Base-by-base conservation (phyloP, 352 stramenopile species). In the Peronospora belbahrii region DNA sequence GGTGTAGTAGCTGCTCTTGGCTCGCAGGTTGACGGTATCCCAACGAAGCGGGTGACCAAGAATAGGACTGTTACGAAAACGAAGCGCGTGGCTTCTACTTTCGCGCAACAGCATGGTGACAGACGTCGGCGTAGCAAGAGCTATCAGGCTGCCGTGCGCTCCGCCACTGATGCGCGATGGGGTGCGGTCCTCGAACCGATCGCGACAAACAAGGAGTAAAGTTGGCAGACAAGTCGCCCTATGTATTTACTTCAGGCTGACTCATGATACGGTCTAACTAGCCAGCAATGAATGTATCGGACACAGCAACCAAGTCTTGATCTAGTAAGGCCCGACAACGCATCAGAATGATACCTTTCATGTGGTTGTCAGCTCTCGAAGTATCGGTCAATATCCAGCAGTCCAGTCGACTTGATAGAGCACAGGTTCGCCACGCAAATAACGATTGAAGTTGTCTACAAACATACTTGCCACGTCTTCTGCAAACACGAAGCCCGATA, bases 401-500 rank as follows among this genome's bases (percentile, higher is more conserved):
- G 48, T 51, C 62, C 62, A 71, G 43, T 71, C 49, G 1, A 68
- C 53, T 32, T 58, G 45, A 48, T 68, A 68, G 27, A 57, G 19
- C 37, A 71, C 40, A 8, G 49, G 34, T 2, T 67, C 46, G 15
- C 53, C 57, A 22, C 42, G 39, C 34, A 71, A 31, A 19, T 56
- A 68, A 44, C 49, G 45, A 36, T 80, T 67, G 42, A 79, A 58
- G 52, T 83, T 83, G 23, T 68, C 44, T 20, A 78, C 24, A 22
- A 95, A 90, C 22, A 92, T 61, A 17, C 69, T 70, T 18, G 82
- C 82, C 22, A 94, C 79, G 48, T 93, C 79, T 38, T 74, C 63
- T 1, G 65, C 53, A 33, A 82, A 78, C 36, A 83, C 88, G 6
- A 80, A 67, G 19, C 73, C 85, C 11, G 77, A 78, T 0, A 92